A percentile compares a stretch with the other conserved stretches of the same genome.
Evolutionary conservation across 2,329 filamentous ascomycete genomes (phyloP).

Genomic region (Nemania sp.): DNA sequence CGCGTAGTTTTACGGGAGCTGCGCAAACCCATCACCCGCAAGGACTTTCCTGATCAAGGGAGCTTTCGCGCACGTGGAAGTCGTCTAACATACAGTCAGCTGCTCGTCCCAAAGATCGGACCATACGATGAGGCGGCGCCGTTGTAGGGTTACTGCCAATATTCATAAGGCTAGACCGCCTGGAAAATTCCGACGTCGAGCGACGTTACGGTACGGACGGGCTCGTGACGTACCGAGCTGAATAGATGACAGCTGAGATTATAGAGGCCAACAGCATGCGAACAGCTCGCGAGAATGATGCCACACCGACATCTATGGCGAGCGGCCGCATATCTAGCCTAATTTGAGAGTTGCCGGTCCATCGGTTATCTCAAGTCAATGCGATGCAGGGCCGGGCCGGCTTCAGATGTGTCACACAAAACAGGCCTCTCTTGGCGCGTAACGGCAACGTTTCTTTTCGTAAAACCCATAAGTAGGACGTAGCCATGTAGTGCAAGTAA

Average conservation of each 20-base stretch:
- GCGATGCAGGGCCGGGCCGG: constrained; percentile 27
- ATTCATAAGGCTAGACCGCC: constrained; percentile 7
- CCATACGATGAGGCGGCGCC: neutral
- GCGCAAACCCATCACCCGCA: constrained; percentile 18
- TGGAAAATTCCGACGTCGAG: neutral
- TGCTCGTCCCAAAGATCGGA: neutral
- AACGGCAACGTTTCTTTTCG: constrained; percentile 7
- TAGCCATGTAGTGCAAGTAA: neutral
- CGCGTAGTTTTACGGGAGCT: constrained; percentile 2
- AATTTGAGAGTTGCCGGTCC: constrained; percentile 8
- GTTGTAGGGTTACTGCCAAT: neutral
- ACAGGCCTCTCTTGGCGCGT: constrained; percentile 17
- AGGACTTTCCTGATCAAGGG: constrained; percentile 29
- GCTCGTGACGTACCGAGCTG: constrained; percentile 12
- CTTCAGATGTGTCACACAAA: constrained; percentile 27
- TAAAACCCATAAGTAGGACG: neutral
- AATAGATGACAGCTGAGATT: constrained; percentile 26
- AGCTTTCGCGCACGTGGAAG: neutral
- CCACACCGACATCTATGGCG: constrained; percentile 3
- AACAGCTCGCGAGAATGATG: constrained; percentile 15
- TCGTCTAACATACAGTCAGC: constrained; percentile 14
- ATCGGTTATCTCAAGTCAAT: constrained; percentile 30
- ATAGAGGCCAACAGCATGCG: constrained; percentile 3
- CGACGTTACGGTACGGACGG: constrained; percentile 4
- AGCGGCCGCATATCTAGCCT: constrained; percentile 6